Evolutionary conservation across 768 basidiomycete species (phyloP).

Genomic region (Podaxis sp.): DNA sequence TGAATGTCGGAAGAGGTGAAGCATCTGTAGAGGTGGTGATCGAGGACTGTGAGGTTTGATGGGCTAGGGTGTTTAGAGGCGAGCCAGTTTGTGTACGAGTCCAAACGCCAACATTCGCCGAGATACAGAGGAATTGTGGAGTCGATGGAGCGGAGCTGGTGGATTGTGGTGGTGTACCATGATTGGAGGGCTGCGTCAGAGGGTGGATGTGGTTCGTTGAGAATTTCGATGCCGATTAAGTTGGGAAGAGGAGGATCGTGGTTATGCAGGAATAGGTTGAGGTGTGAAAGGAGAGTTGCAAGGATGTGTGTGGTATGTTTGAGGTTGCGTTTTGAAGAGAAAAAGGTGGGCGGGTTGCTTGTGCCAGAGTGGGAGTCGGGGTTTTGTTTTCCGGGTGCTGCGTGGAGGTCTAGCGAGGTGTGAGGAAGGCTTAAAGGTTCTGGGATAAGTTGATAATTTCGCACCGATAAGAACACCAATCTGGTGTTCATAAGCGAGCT

Average conservation of each 20-base stretch:
- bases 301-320: slow-evolving; percentile 46
- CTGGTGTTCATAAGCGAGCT: slow-evolving; percentile 47
- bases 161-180: slow-evolving; percentile 63
- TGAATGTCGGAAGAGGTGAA: slow-evolving; percentile 58
- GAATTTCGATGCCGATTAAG: slow-evolving; percentile 55
- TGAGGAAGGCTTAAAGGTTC: background rate
- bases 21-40: slow-evolving; percentile 83
- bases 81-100: slow-evolving; percentile 57
- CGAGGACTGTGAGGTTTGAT: slow-evolving; percentile 50
- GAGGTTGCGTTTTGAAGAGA: slow-evolving; percentile 39
- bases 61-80: slow-evolving; percentile 21
- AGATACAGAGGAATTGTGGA: slow-evolving; percentile 65
- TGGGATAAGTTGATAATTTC: slow-evolving; percentile 15
- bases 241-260: slow-evolving; percentile 39
- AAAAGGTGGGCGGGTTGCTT: slow-evolving; percentile 47
- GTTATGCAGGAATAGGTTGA: slow-evolving; percentile 18
- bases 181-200: slow-evolving; percentile 45
- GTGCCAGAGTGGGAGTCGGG: slow-evolving; percentile 63
- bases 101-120: slow-evolving; percentile 71
- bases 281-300: slow-evolving; percentile 32
- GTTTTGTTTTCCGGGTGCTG: slow-evolving; percentile 76
- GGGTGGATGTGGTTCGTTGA: slow-evolving; percentile 53
- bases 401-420: slow-evolving; percentile 53
- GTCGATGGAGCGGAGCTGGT: slow-evolving; percentile 45
- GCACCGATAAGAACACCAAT: slow-evolving; percentile 74